Base-by-base conservation (phyloP, 75 land plant species). In the Sequoia sempervirens region DNA sequence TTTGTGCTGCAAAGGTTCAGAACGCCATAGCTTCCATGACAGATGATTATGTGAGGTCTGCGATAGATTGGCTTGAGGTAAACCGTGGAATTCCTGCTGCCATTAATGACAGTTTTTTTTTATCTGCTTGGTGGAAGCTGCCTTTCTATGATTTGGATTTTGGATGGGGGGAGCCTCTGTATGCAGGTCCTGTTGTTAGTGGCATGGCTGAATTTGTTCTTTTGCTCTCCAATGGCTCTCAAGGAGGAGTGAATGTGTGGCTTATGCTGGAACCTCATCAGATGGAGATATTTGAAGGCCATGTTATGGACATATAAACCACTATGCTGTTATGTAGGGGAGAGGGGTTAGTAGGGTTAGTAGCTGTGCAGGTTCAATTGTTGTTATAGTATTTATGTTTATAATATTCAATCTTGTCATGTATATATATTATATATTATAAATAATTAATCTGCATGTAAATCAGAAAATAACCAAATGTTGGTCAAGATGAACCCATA, bases 41-140 rank as follows among this genome's bases (percentile, higher is more conserved):
- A 4, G 86, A 85, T 80, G 93, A 91, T 54, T 89, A 89, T 80
- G 88, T 87, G 66, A 84, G 88, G 83, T 91, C 92, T 2, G 90
- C 79, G 12, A 81, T 92, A 36, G 94, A 94, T 52, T 92, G 91
- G 93, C 53, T 85, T 80, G 89, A 92, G 92, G 83, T 91, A 4
- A 36, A 92, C 83, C 86, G 80, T 47, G 94, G 94, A 37, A 46
- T 92, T 12, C 94, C 93, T 2, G 81, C 85, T 4, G 88, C 84
- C 46, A 80, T 85, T 75, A 72, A 87, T 86, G 90, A 89, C 6
- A 87, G 83, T 34, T 88, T 90, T 50, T 88, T 50, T 87, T 82
- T 94, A 1, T 85, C 91, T 11, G 89, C 95, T n/a, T 93, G 95
- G 95, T 89, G 90, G 90, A 93, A 89, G 80, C 85, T 95, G 79